Base-by-base conservation (phyloP, 1,284 basidiomycete genomes). In the Boletus hoseneyae region DNA sequence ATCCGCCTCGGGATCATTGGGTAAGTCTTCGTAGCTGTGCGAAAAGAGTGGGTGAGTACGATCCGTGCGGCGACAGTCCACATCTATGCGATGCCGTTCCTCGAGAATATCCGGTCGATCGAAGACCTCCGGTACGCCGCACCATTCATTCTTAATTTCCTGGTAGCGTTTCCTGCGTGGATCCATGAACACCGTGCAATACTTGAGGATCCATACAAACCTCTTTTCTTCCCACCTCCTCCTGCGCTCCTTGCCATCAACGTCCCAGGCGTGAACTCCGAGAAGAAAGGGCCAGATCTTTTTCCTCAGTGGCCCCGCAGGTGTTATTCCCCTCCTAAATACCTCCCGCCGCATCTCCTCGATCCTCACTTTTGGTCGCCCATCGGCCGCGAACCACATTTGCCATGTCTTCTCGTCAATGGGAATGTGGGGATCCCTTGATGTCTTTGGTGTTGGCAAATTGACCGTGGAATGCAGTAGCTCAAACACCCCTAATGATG, bases 1-100 rank as follows among this genome's bases (percentile, higher is more conserved):
- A 58, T 86, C 83, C 58, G 83, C 81, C 29, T 80, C 74, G 45
- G 34, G 27, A 25, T 54, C 75, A 19, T 58, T 52, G 35, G 60
- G 55, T 3, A 66, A 60, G 34, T 62, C 61, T 21, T 70, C 57
- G 18, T 71, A 68, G 8, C 64, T 60, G 18, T 79, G 77, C 1
- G 85, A 78, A 61, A 97, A 99, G 44, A 97, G 75, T 0, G 90
- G 82, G 55, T 97, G 93, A 15, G 80, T 88, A 15, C 96, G 81
- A 68, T 99, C 97, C n/a, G 97, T 98, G 12, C 97, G 82, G 45
- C 96, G 84, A 63, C 96, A 98, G 65, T 99, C 97, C 45, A 99
- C 95, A 63, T 97, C 87, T 56, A 93, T 92, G 16, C 92, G 82
- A 71, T 93, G 92, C 33, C 87, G 82, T 68, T 95, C 90, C 67